These are phyloP conservation scores for Teratosphaeria epicoccoides DNA, from an alignment of 2,329 filamentous ascomycete species.

Conservation along the genomic window DNA sequence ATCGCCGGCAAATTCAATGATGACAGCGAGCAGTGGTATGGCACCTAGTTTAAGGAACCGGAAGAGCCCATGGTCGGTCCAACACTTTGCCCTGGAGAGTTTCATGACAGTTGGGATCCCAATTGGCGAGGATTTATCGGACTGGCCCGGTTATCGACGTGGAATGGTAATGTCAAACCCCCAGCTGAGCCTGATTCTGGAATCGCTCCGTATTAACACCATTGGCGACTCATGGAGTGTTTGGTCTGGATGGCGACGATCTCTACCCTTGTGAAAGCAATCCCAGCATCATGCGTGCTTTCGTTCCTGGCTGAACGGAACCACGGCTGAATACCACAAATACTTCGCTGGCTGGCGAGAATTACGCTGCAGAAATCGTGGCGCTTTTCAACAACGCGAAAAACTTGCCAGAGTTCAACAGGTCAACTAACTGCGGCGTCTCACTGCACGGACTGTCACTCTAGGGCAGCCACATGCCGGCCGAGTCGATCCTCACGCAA, in stretches of 20 bases:
- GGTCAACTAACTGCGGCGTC: slow-evolving; percentile 53
- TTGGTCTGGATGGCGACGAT: slow-evolving; percentile 50
- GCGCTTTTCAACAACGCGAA: slow-evolving; percentile 45
- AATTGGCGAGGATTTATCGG: slow-evolving; percentile 56
- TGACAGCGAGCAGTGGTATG: slow-evolving; percentile 46
- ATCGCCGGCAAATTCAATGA: slow-evolving; percentile 42
- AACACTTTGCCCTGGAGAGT: slow-evolving; percentile 37
- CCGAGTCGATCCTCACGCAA: slow-evolving; percentile 43
- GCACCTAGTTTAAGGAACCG: slow-evolving; percentile 44
- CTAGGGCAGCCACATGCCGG: slow-evolving; percentile 49
- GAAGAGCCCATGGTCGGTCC: slow-evolving; percentile 50
- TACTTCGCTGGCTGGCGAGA: slow-evolving; percentile 48
- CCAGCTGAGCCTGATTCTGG: slow-evolving; percentile 39
- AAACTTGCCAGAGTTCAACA: slow-evolving; percentile 54
- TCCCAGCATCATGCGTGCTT: slow-evolving; percentile 52
- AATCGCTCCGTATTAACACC: slow-evolving; percentile 45
- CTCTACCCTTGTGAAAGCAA: slow-evolving; percentile 54
- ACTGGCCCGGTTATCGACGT: slow-evolving; percentile 48
- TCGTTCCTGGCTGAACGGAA: slow-evolving; percentile 50
- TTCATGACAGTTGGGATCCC: slow-evolving; percentile 51
- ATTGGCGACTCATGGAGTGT: slow-evolving; percentile 52
- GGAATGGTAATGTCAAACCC: slow-evolving; percentile 46
- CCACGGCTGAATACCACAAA: slow-evolving; percentile 44
- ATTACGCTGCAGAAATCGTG: slow-evolving; percentile 45
- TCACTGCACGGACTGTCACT: slow-evolving; percentile 49